A percentile compares a stretch with the other conserved stretches of the same genome.
These are phyloP conservation scores for Dictyostelium firmibasis DNA, from an alignment of 78 protist species.

Conservation along the genomic window DNA sequence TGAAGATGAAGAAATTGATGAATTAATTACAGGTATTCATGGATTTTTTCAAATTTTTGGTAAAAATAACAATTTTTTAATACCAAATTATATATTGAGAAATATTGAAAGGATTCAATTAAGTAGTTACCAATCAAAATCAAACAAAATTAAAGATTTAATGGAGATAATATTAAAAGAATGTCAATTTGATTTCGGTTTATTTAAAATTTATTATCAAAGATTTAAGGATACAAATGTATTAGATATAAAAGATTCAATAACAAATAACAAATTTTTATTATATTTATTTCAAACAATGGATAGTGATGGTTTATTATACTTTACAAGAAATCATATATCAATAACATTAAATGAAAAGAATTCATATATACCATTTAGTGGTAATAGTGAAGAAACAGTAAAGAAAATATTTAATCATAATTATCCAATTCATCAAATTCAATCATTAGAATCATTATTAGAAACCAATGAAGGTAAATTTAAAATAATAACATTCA, in stretches of 20 bases:
- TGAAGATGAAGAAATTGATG: neutral
- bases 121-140: neutral
- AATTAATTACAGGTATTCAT: neutral
- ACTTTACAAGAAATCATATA: neutral
- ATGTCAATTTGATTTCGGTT: neutral
- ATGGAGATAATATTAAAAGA: neutral
- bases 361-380: neutral
- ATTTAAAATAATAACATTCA: neutral
- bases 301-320: neutral
- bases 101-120: neutral
- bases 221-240: neutral
- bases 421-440: neutral
- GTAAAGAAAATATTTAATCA: neutral
- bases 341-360: neutral
- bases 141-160: neutral
- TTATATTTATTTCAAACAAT: neutral
- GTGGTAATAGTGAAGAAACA: neutral
- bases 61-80: neutral
- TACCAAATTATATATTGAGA: neutral
- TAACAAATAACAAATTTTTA: neutral
- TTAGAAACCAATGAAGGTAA: neutral
- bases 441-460: neutral
- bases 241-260: neutral
- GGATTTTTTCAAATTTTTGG: neutral
- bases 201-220: neutral